phyloP scores from a whole-genome alignment of 129 eudicot genomes.

The Calendula officinalis region DNA sequence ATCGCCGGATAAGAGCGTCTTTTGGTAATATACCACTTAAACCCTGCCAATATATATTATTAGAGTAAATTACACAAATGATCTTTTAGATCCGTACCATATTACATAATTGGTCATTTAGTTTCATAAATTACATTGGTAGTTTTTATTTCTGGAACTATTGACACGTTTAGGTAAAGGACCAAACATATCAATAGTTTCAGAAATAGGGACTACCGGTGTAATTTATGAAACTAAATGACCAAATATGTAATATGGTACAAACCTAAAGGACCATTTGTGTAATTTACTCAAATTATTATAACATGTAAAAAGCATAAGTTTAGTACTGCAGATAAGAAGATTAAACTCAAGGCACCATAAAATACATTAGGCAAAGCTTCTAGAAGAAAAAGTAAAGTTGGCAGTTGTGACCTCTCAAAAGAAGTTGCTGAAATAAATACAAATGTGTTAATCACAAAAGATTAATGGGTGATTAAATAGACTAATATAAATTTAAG shows the following conservation, averaged over 20 bases:
- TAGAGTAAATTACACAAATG: too few relatives aligned
- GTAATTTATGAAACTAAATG: too few relatives aligned
- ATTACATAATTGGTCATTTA: too few relatives aligned
- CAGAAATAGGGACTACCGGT: too few relatives aligned
- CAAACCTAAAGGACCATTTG: too few relatives aligned
- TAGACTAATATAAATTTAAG: neutral
- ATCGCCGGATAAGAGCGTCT: constrained; percentile 45
- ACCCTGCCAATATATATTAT: constrained; percentile 25
- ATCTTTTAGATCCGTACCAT: too few relatives aligned
- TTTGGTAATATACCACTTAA: constrained; percentile 42
- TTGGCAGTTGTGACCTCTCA: constrained; percentile 66
- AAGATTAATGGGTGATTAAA: constrained; percentile 17
- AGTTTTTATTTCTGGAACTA: too few relatives aligned
- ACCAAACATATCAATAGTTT: too few relatives aligned
- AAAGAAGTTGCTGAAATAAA: constrained; percentile 78
- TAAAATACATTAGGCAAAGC: constrained; percentile 65
- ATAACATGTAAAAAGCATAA: constrained; percentile 7
- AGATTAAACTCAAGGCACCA: constrained; percentile 56
- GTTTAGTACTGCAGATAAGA: constrained; percentile 42
- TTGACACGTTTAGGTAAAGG: too few relatives aligned
- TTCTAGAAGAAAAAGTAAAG: constrained; percentile 64
- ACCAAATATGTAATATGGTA: too few relatives aligned
- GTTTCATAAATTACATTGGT: too few relatives aligned
- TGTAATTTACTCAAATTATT: too few relatives aligned
- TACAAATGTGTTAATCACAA: constrained; percentile 1